These are phyloP conservation scores for Wickerhamomyces chaumierensis DNA, from an alignment of 805 yeast genomes.

Conservation along the genomic window DNA sequence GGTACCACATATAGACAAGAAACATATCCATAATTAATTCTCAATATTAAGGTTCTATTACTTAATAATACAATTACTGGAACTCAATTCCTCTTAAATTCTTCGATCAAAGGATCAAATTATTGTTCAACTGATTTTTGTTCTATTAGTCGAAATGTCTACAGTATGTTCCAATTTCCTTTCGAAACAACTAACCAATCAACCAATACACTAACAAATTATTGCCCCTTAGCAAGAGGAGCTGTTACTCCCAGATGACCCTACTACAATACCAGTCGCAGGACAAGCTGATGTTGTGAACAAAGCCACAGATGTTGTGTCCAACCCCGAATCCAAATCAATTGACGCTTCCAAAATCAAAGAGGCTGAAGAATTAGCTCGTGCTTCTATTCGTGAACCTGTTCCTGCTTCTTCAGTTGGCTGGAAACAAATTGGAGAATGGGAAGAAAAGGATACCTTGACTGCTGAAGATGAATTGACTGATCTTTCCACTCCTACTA, in stretches of 20 bases:
- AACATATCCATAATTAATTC: no score
- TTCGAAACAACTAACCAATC: no score
- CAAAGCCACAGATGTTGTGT: slow-evolving; percentile 3
- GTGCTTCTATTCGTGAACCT: slow-evolving; percentile 28
- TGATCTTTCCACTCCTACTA: slow-evolving; percentile 64
- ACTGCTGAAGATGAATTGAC: slow-evolving; percentile 57
- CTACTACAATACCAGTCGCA: slow-evolving; percentile 9
- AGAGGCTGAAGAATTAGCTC: slow-evolving; percentile 18
- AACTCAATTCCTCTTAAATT: no score
- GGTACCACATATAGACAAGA: no score
- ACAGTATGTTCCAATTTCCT: no score
- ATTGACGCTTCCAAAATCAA: slow-evolving; percentile 11
- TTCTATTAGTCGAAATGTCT: no score
- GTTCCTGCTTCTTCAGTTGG: slow-evolving; percentile 70
- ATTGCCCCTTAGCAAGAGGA: slow-evolving; percentile 1
- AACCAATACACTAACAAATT: not conserved
- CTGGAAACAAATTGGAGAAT: slow-evolving; percentile 90
- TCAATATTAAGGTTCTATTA: no score
- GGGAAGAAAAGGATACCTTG: slow-evolving; percentile 59
- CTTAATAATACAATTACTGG: no score
- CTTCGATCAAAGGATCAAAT: no score
- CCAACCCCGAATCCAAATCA: slow-evolving; percentile 3
- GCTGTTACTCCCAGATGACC: slow-evolving; percentile 12
- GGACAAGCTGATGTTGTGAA: slow-evolving; percentile 12
- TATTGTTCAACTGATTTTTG: no score